Conservation (phyloP, 2,329 filamentous ascomycete species). For the Apiospora marii region DNA sequence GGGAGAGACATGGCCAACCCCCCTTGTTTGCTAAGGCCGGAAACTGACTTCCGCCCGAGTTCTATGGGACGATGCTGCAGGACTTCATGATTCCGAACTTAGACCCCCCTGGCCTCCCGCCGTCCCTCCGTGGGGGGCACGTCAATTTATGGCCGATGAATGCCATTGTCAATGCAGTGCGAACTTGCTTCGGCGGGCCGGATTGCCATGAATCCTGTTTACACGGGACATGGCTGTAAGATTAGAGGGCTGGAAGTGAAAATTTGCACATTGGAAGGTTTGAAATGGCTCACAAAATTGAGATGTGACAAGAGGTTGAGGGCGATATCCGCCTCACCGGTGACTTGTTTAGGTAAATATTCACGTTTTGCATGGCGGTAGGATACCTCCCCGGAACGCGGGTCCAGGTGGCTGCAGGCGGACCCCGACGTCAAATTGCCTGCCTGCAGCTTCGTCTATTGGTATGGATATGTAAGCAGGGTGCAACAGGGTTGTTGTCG, state of each 20-base stretch:
- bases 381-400: neutral
- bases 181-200: neutral
- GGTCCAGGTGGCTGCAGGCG: neutral
- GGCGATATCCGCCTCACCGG: conserved; percentile 17
- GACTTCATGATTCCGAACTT: neutral
- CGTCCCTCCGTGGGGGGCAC: neutral
- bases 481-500: neutral
- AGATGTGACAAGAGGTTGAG: neutral
- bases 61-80: neutral
- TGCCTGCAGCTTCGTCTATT: neutral
- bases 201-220: neutral
- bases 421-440: neutral
- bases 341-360: neutral
- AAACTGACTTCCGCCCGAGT: neutral
- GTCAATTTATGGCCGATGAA: neutral
- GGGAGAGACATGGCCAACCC: neutral
- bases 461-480: neutral
- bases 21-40: neutral
- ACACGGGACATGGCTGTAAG: neutral
- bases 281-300: neutral
- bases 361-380: neutral
- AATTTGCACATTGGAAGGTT: neutral
- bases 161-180: neutral
- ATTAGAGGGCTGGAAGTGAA: neutral
- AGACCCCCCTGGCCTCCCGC: neutral